Evolutionary conservation across 805 yeast genomes (phyloP), one percentile per base, ranked within the genome.

Genomic region (Blastobotrys peoriensis): DNA sequence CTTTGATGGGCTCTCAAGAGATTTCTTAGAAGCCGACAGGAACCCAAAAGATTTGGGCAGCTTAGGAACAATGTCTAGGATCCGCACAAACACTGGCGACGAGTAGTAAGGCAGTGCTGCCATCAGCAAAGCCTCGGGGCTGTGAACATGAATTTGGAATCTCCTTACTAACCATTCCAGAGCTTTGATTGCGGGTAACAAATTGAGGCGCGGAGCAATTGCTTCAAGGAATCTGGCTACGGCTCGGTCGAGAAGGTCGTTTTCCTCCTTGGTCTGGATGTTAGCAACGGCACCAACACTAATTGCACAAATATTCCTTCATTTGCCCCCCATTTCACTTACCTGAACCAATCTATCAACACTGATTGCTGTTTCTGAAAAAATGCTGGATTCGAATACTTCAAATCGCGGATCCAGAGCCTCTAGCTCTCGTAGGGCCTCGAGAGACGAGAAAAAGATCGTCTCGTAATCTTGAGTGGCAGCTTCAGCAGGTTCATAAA

Each of bases 151-250:
- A 53, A 87, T 78, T 59, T 87, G 68, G 81, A 93, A 69, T 55
- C 98, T 76, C 67, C 98, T 82, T 16, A 93, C 82, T 19, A 89
- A 77, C 98, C 98, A 93, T 68, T 93, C 98, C 9, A 87, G 71
- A 3, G 96, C 91, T 55, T 81, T 81, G 40, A 86, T 58, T 2
- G 96, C 75, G 19, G 94, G 86, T 18, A 79, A 74, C 43, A 88
- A 66, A 51, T 79, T 75, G 75, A 91, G 79, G 62, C 80, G 81
- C 2, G 94, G 86, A 3, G 94, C 81, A 6, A 81, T 70, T 53
- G 91, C 69, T 47, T 81, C 73, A 48, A 93, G 66, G 59, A 86
- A 91, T 9, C 81, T 81, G 48, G 78, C 76, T 41, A 91, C 76
- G 23, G 93, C 89, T 46, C 72, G 74, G 57, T 88, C 81, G 47